Evolutionary conservation across 2,329 filamentous ascomycete species (phyloP), one percentile per base, ranked within the genome.

Genomic region (Trichoderma sp.): DNA sequence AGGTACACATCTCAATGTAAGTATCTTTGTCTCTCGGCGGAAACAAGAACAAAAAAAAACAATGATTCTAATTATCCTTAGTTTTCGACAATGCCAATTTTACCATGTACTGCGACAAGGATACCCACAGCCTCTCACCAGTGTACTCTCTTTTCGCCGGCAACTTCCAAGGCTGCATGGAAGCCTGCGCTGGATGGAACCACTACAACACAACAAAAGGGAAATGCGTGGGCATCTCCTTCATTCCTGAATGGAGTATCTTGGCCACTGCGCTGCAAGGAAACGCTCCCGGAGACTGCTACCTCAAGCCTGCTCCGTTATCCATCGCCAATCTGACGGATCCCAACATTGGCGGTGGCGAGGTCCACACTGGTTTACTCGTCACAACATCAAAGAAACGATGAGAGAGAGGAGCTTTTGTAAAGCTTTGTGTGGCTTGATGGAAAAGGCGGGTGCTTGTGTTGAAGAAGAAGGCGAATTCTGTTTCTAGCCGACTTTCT

Each of bases 161-260:
- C 29, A 21, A 59, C 64, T 67, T 67, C 55, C 29, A 59, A 21
- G 64, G 64, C 40, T 67, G 64, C 11, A 67, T 67, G 64, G 64
- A 67, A 6, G 64, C 64, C 8, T 67, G 64, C 8, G 64, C 55
- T 19, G 64, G 24, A 14, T 67, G 55, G 53, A 67, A 67, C 31
- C 29, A 16, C 2, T 59, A 67, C 40, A 67, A 58, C 55, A 52
- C 19, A 6, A 35, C 40, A 10, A 29, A 35, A 19, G 49, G 52
- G 0, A 27, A 29, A 4, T 67, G 64, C 19, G 40, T 49, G 6
- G 64, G 55, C n/a, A 40, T 67, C 21, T 67, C 64, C 1, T 67
- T 67, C 21, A 59, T 67, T 37, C 64, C 64, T 21, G n/a, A 16
- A 16, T 67, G 64, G 64, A 59, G 64, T 6, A n/a, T 52, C 40